A percentile compares a stretch with the other conserved stretches of the same genome.
Evolutionary conservation across 495 filamentous ascomycete genomes (phyloP).

Genomic region (Aspergillus sclerotiicarbonarius): DNA sequence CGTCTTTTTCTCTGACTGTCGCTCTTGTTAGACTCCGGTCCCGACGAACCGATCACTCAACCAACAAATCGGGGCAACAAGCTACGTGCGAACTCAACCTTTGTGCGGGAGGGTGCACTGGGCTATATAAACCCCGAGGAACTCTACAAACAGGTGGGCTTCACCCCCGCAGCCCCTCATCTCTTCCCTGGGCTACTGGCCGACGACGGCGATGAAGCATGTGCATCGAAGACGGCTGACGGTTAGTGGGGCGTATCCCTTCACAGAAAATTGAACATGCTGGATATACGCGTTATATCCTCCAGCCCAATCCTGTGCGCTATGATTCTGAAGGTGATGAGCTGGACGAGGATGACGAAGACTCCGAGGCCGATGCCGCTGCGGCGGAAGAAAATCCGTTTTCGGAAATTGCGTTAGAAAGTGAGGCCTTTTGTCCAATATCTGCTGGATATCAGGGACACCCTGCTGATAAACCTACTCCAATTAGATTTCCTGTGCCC

Average conservation of each 20-base stretch:
- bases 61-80: slow-evolving; percentile 91
- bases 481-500: slow-evolving; percentile 77
- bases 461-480: slow-evolving; percentile 12
- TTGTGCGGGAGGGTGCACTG: slow-evolving; percentile 73
- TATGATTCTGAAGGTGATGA: slow-evolving; percentile 88
- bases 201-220: neutral
- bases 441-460: neutral
- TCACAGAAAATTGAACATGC: slow-evolving; percentile 76
- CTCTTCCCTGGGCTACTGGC: neutral
- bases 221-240: slow-evolving; percentile 4
- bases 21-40: slow-evolving; percentile 67
- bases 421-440: slow-evolving; percentile 48
- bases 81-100: slow-evolving; percentile 76
- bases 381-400: slow-evolving; percentile 82
- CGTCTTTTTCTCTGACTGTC: slow-evolving; percentile 8
- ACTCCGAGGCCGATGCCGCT: slow-evolving; percentile 69
- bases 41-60: slow-evolving; percentile 76
- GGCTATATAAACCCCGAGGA: slow-evolving; percentile 66
- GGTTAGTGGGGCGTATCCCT: neutral
- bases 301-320: slow-evolving; percentile 68
- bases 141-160: slow-evolving; percentile 80
- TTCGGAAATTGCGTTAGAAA: slow-evolving; percentile 74
- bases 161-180: neutral
- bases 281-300: slow-evolving; percentile 79
- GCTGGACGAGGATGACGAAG: slow-evolving; percentile 69